Base-by-base conservation (phyloP, 2,329 filamentous ascomycete species). In the Trichoderma koningii region DNA sequence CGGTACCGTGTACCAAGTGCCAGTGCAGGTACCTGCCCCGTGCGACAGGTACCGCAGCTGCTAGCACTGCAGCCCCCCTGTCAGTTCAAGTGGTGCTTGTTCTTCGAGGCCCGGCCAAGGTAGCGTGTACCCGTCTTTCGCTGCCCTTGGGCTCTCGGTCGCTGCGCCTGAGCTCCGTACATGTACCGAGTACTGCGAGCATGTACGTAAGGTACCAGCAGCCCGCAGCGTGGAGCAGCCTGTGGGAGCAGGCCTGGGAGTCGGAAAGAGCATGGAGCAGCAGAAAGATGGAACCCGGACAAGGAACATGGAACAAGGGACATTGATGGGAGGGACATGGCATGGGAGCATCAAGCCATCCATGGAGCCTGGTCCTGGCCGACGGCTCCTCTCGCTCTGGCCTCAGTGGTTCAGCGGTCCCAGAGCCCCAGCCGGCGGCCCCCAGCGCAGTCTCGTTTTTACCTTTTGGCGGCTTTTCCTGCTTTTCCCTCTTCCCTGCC, bases 401-500 rank as follows among this genome's bases (percentile, higher is more conserved):
- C 55, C 48, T 55, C 63, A 62, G 45, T 65, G 63, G 63, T 61
- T 52, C 63, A 64, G 63, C 47, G 42, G 61, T 63, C 50, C 61
- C 51, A 56, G 61, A 47, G 60, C 48, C 30, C 57, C 57, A 61
- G 47, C 57, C 57, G 47, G 45, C 45, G 56, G 56, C 56, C 56
- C 56, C 44, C 50, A 63, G 61, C 56, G 51, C 34, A 42, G 51
- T 63, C 51, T 30, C 52, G 19, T 38, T 19, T 14, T 21, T 41
- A 34, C 34, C 41, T 38, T 41, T 21, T 28, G 17, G 47, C 21
- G 23, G 26, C 63, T 45, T 28, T 55, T 41, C 34, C 15, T n/a
- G 17, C 67, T 57, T 64, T 55, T 38, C 6, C 19, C 17, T 28
- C 66, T 63, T 64, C 66, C 68, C 65, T 63, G 38, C 68, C 65